Percentiles rank a stretch among this genome's conserved stretches.
Evolutionary conservation across 495 filamentous ascomycete species (phyloP).

Genomic region (Neurospora sp.): DNA sequence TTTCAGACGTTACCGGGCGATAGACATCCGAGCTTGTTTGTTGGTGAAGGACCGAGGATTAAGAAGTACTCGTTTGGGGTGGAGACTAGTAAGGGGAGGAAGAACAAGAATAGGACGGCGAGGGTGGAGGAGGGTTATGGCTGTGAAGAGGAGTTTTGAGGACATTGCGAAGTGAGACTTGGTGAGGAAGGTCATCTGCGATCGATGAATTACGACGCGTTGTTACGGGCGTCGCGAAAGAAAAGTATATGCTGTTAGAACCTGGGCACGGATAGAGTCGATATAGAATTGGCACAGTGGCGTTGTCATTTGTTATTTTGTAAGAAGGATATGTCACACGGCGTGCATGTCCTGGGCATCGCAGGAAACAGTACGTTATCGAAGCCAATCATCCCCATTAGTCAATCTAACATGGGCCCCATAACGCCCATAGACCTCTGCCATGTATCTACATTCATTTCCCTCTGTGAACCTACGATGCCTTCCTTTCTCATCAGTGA

Average conservation of each 20-base stretch:
- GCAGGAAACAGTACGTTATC: neutral
- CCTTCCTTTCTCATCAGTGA: neutral
- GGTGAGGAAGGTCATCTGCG: neutral
- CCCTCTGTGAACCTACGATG: neutral
- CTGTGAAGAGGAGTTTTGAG: neutral
- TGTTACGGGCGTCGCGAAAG: neutral
- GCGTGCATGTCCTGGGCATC: neutral
- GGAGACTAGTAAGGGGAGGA: neutral
- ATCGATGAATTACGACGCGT: neutral
- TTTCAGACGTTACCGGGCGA: constrained; percentile 26
- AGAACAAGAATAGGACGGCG: neutral
- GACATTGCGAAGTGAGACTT: neutral
- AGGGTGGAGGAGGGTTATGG: neutral
- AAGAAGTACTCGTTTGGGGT: constrained; percentile 22
- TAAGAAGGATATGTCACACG: neutral
- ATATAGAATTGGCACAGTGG: neutral
- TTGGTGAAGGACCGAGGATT: constrained; percentile 11
- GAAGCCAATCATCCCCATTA: neutral
- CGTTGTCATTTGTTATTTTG: neutral
- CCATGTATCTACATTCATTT: neutral
- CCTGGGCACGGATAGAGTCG: neutral
- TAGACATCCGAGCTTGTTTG: constrained; percentile 19
- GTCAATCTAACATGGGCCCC: neutral
- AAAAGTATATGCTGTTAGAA: neutral
- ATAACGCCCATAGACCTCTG: neutral